Base-by-base conservation (phyloP, 2,329 filamentous ascomycete species). In the Apiospora hydei region DNA sequence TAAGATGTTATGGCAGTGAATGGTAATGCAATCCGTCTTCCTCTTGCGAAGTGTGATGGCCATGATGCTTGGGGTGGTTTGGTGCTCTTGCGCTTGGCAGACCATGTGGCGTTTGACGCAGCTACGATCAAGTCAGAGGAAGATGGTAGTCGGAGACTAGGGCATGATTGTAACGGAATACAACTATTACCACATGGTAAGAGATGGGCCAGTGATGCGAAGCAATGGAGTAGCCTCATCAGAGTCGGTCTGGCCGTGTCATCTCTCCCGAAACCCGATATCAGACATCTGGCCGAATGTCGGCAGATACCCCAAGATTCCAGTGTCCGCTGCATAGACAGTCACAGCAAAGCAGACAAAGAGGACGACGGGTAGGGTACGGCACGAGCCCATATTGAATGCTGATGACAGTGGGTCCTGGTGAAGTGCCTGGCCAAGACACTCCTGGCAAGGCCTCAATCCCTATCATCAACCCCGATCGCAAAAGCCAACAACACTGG, bases 221-320 rank as follows among this genome's bases (percentile, higher is more conserved):
- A 64, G 57, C 57, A 41, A 14, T 11, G 41, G 30, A 64, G 57
- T n/a, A 21, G 34, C 34, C 30, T 64, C 30, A 51, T 5, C 53
- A 70, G 71, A 64, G 69, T 71, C 67, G 70, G 71, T 70, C 71
- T 69, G 71, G 70, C 70, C 69, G 67, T 53, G 51, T 41, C 57
- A 41, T 64, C 57, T 64, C 34, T 64, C 34, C 66, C 67, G 41
- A 61, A 70, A 69, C 68, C 71, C 71, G 57, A 46, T 69, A 30
- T 69, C 69, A 30, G 34, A 67, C 69, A 64, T 73, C 53, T 73
- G 69, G 34, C 67, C 34, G 68, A 24, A 47, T 44, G 24, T 38
- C 51, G 47, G 44, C 41, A 70, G 53, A 70, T 67, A 70, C 3
- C 18, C 30, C 43, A 51, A 24, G 11, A 41, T 8, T 21, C 34